Base-by-base conservation (phyloP, 306 rosid genomes). In the Citrullus mucosospermus region DNA sequence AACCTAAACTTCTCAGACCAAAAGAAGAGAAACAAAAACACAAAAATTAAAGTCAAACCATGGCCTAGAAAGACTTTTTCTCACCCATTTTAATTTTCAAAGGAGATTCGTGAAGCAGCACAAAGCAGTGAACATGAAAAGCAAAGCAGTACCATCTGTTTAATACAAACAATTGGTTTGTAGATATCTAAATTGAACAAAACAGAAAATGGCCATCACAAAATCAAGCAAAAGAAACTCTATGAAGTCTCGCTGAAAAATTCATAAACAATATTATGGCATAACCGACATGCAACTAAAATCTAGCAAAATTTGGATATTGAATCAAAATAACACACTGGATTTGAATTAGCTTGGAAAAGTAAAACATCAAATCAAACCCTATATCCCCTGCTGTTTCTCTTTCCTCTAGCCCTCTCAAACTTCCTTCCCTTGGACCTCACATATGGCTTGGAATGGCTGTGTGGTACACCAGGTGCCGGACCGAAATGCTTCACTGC, bases 381-480 rank as follows among this genome's bases (percentile, higher is more conserved):
- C 74, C 93, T 90, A 77, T 82, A 90, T 66, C 97, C 97, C 63
- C 54, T 86, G 80, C 92, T 89, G 81, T 92, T 92, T 77, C 96
- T 86, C 89, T 51, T 87, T 72, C 97, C 97, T 80, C 97, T 88
- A 32, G 96, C 96, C 79, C 46, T 88, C 87, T 90, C 97, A 9
- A 87, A 89, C 89, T 90, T 92, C 78, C 96, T 90, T 66, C 97
- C 97, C 84, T 89, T 89, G 0, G 97, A 4, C 74, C 87, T 81
- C 55, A 90, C 96, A 58, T 90, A 92, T 15, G 96, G 97, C 77
- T 92, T 92, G 58, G 86, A 51, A 84, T 92, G 92, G 84, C 96
- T 90, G 85, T 92, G 96, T 2, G 97, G 96, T 36, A 92, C 97
- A 84, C 97, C 97, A 20, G 96, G 96, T 18, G 97, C 97, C 5